These are phyloP conservation scores for Eucalyptus erythrocorys DNA, from an alignment of 345 rosid genomes.

Conservation along the genomic window DNA sequence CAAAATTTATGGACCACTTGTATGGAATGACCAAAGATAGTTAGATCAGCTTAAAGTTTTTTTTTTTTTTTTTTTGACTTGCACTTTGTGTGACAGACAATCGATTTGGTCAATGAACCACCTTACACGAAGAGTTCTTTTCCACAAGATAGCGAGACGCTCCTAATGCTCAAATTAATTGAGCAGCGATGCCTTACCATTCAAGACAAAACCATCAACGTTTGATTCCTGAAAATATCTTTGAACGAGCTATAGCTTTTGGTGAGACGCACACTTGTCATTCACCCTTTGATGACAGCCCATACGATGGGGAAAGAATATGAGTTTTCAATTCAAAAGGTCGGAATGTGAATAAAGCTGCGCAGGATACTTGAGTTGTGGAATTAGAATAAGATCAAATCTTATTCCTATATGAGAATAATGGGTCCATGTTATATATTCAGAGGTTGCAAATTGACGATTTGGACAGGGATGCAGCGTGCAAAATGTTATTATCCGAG, in stretches of 20 bases:
- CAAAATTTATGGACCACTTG: fast-evolving
- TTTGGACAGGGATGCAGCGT: background rate
- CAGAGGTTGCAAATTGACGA: background rate
- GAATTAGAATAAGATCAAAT: background rate
- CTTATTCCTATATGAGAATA: background rate
- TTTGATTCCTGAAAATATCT: background rate
- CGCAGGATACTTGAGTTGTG: background rate
- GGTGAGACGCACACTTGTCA: background rate
- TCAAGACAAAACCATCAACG: background rate
- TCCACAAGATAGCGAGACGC: background rate
- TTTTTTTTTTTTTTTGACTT: too few species aligned
- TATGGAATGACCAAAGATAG: background rate
- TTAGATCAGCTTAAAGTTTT: background rate
- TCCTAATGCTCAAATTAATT: background rate
- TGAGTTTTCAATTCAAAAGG: background rate
- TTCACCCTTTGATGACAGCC: background rate
- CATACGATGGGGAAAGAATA: background rate
- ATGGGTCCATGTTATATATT: background rate
- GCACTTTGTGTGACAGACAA: background rate
- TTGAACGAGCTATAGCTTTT: background rate
- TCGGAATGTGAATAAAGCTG: background rate
- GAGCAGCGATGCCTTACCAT: background rate
- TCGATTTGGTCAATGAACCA: background rate
- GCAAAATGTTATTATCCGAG: background rate
- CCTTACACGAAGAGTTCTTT: background rate